These are phyloP conservation scores for Hypoxylon sp. DNA, from an alignment of 2,329 filamentous ascomycete genomes.

Conservation along the genomic window DNA sequence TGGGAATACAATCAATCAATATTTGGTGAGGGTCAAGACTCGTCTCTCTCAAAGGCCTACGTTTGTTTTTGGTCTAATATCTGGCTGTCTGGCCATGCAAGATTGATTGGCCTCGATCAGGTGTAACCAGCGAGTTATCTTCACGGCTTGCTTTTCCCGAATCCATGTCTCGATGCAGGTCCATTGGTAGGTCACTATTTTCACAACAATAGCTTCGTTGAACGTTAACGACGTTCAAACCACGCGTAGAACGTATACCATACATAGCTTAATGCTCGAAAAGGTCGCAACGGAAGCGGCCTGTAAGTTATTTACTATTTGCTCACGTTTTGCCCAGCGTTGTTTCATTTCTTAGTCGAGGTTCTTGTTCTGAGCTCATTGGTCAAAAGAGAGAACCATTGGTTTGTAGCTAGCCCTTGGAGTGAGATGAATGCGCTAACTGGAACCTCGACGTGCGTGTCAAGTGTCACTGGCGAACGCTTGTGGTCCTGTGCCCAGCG, in stretches of 20 bases:
- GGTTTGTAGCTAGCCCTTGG: slow-evolving; percentile 16
- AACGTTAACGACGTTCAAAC: slow-evolving; percentile 16
- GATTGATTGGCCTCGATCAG: slow-evolving; percentile 42
- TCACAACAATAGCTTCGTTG: slow-evolving; percentile 18
- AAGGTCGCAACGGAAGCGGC: slow-evolving; percentile 26
- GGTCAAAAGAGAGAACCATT: slow-evolving; percentile 17
- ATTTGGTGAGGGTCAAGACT: slow-evolving; percentile 11
- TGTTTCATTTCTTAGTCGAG: slow-evolving; percentile 36
- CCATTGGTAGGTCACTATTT: slow-evolving; percentile 34
- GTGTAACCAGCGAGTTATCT: slow-evolving; percentile 33
- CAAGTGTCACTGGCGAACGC: slow-evolving; percentile 34
- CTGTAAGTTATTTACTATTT: slow-evolving; percentile 23
- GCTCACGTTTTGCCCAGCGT: slow-evolving; percentile 28
- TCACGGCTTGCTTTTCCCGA: slow-evolving; percentile 33
- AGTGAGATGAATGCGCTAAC: slow-evolving; percentile 39
- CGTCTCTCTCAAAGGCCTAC: slow-evolving; percentile 9
- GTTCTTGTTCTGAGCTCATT: slow-evolving; percentile 22
- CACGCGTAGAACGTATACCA: slow-evolving; percentile 21
- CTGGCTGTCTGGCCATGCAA: slow-evolving; percentile 31
- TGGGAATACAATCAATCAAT: slow-evolving; percentile 32
- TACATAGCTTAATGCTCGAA: slow-evolving; percentile 6
- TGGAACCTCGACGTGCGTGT: slow-evolving; percentile 35
- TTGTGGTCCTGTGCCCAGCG: slow-evolving; percentile 27
- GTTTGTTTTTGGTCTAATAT: slow-evolving; percentile 11
- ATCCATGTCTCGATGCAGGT: slow-evolving; percentile 36